Percentiles rank a stretch among this genome's conserved stretches.
Evolutionary conservation across 1,284 basidiomycete species (phyloP).

Genomic region (Meira nashicola): DNA sequence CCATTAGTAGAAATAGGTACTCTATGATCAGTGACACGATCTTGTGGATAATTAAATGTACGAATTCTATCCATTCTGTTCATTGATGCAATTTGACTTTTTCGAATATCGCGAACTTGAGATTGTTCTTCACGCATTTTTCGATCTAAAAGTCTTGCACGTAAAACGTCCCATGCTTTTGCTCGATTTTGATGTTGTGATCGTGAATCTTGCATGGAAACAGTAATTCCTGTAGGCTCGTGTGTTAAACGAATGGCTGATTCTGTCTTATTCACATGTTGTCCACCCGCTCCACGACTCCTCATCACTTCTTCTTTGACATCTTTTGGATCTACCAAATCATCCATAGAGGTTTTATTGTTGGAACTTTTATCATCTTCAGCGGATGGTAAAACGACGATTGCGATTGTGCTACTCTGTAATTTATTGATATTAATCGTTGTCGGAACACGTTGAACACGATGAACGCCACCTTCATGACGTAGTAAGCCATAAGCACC

Average conservation of each 20-base stretch:
- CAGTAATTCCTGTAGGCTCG: conserved; percentile 83
- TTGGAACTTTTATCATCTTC: conserved; percentile 12
- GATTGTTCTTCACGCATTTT: conserved; percentile 39
- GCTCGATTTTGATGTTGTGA: conserved; percentile 70
- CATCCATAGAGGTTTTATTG: conserved; percentile 24
- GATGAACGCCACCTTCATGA: conserved; percentile 92
- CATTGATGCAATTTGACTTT: conserved; percentile 46
- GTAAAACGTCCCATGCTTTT: conserved; percentile 47
- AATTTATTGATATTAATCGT: conserved; percentile 81
- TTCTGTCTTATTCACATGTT: conserved; percentile 99
- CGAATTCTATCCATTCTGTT: conserved; percentile 47
- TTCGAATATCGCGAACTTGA: conserved; percentile 32
- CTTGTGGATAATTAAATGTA: conserved; percentile 52
- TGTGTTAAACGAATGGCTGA: conserved; percentile 96
- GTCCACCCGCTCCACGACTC: conserved; percentile 90
- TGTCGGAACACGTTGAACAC: conserved; percentile 86
- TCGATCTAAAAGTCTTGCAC: conserved; percentile 43
- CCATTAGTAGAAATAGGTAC: conserved; percentile 42
- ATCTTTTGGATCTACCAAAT: conserved; percentile 74
- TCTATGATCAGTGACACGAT: conserved; percentile 50
- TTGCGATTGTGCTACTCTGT: conserved; percentile 86
- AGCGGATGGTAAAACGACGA: conserved; percentile 53
- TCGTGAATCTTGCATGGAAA: conserved; percentile 97
- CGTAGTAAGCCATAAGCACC: conserved; percentile 73
- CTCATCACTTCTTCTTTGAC: conserved; percentile 90